Conservation (phyloP, 2,329 filamentous ascomycete species). For the Penicillium sp. region DNA sequence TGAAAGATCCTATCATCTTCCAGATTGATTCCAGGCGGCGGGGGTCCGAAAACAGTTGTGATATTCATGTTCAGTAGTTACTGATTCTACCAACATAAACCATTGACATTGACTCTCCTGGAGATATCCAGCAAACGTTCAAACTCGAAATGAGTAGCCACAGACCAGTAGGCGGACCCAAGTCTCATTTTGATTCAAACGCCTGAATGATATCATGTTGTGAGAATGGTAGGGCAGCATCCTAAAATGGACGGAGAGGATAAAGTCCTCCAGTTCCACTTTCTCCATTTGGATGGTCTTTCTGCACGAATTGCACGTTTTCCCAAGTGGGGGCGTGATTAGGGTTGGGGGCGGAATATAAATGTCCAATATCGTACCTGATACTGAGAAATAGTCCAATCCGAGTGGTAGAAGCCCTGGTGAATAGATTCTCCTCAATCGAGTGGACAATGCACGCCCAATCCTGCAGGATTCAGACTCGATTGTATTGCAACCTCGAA, state of each 20-base stretch:
- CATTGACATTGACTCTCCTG: not conserved
- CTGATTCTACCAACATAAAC: not conserved
- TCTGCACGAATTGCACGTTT: not conserved
- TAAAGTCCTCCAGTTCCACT: not conserved
- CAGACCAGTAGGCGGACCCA: too few species aligned
- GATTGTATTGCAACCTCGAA: not conserved
- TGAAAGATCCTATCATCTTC: not conserved
- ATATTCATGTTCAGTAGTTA: conserved; percentile 1
- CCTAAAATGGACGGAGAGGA: not conserved
- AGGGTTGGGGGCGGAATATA: not conserved
- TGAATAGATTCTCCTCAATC: not conserved
- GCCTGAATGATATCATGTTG: not conserved
- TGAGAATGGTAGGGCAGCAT: not conserved
- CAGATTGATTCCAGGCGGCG: conserved; percentile 12
- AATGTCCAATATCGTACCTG: not conserved
- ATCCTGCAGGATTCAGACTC: not conserved
- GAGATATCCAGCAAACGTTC: not conserved
- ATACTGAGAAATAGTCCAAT: not conserved
- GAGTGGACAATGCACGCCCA: not conserved
- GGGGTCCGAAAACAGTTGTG: conserved; percentile 11
- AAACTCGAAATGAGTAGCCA: not conserved
- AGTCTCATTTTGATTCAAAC: not conserved
- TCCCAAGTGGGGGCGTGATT: not conserved
- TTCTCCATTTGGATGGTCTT: not conserved
- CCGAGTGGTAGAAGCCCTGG: not conserved